Percentiles rank a stretch among this genome's conserved stretches.
Evolutionary conservation across 331 rosid genomes (phyloP).

Genomic region (Rhamnella rubrinervis): DNA sequence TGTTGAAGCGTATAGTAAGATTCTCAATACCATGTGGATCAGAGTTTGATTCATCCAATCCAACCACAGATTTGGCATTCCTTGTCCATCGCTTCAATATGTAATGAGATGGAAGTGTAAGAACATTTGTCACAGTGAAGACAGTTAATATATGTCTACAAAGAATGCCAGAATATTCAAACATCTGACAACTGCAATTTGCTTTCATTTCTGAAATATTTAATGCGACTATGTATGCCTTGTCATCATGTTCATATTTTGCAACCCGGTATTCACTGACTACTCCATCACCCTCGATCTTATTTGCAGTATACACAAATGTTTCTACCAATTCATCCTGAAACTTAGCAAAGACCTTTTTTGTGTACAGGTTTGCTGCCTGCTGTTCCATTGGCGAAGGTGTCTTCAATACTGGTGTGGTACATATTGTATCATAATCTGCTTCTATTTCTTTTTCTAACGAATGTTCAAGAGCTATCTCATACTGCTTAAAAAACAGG

Average conservation of each 20-base stretch:
- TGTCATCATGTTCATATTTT: constrained; percentile 65
- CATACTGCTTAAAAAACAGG: constrained; percentile 67
- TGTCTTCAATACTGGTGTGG: constrained; percentile 62
- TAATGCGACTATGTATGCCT: constrained; percentile 54
- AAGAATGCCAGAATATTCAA: constrained; percentile 69
- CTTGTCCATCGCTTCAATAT: constrained; percentile 81
- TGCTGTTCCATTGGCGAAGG: constrained; percentile 92
- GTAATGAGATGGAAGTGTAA: constrained; percentile 68
- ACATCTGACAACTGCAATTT: constrained; percentile 81
- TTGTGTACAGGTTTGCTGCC: constrained; percentile 70
- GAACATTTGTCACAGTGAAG: constrained; percentile 78
- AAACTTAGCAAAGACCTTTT: constrained; percentile 62
- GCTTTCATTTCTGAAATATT: constrained; percentile 53
- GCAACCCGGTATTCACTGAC: constrained; percentile 66
- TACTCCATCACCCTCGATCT: constrained; percentile 47
- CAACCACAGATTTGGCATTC: constrained; percentile 45
- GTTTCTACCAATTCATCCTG: constrained; percentile 85
- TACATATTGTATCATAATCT: constrained; percentile 59
- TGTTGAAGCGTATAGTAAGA: constrained; percentile 60
- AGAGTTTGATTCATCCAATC: constrained; percentile 41
- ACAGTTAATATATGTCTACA: constrained; percentile 80
- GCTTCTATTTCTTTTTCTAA: constrained; percentile 70
- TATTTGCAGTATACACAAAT: constrained; percentile 68
- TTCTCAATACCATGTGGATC: constrained; percentile 46
- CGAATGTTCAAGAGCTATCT: constrained; percentile 56